Percentiles rank a stretch among this genome's conserved stretches.
Conservation (phyloP, 768 basidiomycete genomes). For the Lactarius evosmus region DNA sequence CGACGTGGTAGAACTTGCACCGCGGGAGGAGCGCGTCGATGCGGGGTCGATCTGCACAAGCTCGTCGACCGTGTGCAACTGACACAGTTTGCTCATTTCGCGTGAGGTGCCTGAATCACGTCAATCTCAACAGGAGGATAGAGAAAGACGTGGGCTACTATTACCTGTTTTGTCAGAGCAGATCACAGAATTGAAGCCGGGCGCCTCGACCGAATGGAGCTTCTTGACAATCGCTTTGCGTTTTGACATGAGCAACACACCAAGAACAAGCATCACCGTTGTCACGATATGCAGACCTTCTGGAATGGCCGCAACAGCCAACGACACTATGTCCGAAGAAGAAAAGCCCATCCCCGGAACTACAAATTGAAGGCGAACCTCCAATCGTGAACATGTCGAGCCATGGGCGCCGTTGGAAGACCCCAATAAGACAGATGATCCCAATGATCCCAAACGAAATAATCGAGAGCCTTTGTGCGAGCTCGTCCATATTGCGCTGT, state of each 20-base stretch:
- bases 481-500: conserved; percentile 93
- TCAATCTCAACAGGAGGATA: background rate
- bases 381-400: conserved; percentile 99
- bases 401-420: conserved; percentile 83
- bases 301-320: conserved; percentile 97
- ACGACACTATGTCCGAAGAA: conserved; percentile 65
- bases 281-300: conserved; percentile 97
- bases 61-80: conserved; percentile 89
- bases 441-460: conserved; percentile 95
- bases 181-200: conserved; percentile 95
- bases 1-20: conserved; percentile 87
- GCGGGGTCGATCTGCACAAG: conserved; percentile 60
- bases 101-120: conserved; percentile 70
- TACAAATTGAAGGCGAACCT: conserved; percentile 49
- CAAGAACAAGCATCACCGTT: conserved; percentile 92
- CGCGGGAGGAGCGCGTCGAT: conserved; percentile 66
- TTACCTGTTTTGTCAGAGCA: conserved; percentile 95
- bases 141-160: conserved; percentile 25
- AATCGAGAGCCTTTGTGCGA: conserved; percentile 87
- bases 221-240: conserved; percentile 97
- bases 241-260: conserved; percentile 90
- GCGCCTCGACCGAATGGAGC: conserved; percentile 88
- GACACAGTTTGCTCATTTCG: conserved; percentile 96
- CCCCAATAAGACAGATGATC: conserved; percentile 86
- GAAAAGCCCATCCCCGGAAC: background rate